Base-by-base conservation (phyloP, 495 filamentous ascomycete genomes). In the Bacidia rubella region DNA sequence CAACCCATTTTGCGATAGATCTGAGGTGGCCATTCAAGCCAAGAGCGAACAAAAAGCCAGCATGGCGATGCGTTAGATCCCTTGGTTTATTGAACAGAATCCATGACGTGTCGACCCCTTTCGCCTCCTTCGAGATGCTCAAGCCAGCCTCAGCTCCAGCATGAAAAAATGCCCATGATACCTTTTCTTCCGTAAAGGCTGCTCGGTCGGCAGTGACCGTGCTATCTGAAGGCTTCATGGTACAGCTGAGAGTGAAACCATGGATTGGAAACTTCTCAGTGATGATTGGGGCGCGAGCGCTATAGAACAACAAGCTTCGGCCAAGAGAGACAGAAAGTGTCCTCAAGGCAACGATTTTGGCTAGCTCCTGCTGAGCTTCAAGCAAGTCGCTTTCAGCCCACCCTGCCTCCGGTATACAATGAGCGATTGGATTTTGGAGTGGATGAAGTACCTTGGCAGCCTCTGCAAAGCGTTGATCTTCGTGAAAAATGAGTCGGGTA, bases 121-220 rank as follows among this genome's bases (percentile, higher is more conserved):
- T 89, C 0, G 90, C 92, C 27, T 87, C 75, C 23, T 80, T 83
- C 1, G 93, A 93, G 47, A 97, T 93, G 29, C 86, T 87, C 46
- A 99, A 70, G 9, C 90, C 92, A 11, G 85, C 85, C 3, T 90
- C 81, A 20, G 94, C 92, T 27, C 92, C 92, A 53, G 89, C 85
- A 67, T 99, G 90, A 70, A 99, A 98, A 67, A 95, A 99, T 0
- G 90, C 92, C 92, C 92, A 99, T 63, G 82, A 85, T 17, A 92
- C 83, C 68, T 94, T 97, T 64, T 99, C 92, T 66, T 99, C 92
- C 0, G 83, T 86, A 58, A 90, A 93, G 1, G 80, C 69, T 20
- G 68, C 73, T 58, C 87, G 83, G 60, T 99, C 93, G 9, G 88
- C 87, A 23, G 82, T 86, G 15, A 96, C 83, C 9, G 85, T 92